Evolutionary conservation across 2,329 filamentous ascomycete genomes (phyloP), one percentile per base, ranked within the genome.

Genomic region (Plectosphaerella cucumerina): DNA sequence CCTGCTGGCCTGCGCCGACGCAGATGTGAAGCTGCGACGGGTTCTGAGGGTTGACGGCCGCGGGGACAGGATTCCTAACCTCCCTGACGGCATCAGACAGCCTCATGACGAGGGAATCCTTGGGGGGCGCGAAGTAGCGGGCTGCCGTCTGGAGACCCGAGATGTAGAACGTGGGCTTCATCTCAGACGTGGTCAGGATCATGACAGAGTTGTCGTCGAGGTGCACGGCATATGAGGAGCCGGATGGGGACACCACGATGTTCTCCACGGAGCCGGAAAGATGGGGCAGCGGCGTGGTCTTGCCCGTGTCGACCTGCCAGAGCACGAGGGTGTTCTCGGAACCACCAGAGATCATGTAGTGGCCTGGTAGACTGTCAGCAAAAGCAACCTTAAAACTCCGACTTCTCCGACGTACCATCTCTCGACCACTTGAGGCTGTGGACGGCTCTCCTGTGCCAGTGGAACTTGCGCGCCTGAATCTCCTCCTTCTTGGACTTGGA

Each of bases 311-410:
- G 51, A 97, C 76, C 69, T 99, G 94, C 92, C 92, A 97, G 31
- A 97, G 74, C 9, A 96, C 89, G 41, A 99, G 76, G 18, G 90
- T 88, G 8, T 90, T 92, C 70, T 99, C 94, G 20, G 85, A 84
- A 31, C 94, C 94, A 63, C 94, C 94, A 51, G 94, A 97, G 48
- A 99, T 86, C 53, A 99, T 72, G 67, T 99, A 99, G 64, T 96
- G 91, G 47, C 90, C 89, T 94, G 58, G 14, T 9, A 47, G 39
- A 43, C 45, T 44, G 61, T 73, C 54, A 73, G 72, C 57, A 54
- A 54, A 47, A 12, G 34, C 20, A 12, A 31, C 4, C 22, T 17
- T 14, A 41, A 9, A 23, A 14, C 5, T 11, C 3, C 41, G 11
- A 5, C 21, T 34, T 6, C 5, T 12, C 15, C 12, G 15, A 35